Conservation (phyloP, 2,329 filamentous ascomycete genomes). For the Colletotrichum sp. region DNA sequence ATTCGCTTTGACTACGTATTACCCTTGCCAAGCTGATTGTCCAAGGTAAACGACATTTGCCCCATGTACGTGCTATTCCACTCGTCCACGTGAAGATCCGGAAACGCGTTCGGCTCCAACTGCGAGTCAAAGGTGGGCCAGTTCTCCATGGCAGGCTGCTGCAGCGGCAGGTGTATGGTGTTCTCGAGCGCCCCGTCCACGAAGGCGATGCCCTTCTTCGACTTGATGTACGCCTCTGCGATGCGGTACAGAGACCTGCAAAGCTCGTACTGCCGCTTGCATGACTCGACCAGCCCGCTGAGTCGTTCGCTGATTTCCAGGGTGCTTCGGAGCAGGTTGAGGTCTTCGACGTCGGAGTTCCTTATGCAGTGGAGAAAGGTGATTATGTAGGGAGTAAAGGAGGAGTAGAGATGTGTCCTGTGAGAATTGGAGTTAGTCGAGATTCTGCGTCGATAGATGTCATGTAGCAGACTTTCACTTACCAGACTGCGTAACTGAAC, state of each 20-base stretch:
- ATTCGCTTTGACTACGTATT: neutral
- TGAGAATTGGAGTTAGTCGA: neutral
- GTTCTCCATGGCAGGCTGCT: neutral
- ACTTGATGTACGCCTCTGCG: constrained; percentile 6
- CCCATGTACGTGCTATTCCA: neutral
- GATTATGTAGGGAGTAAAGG: constrained; percentile 25
- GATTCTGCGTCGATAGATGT: neutral
- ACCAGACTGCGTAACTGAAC: constrained; percentile 24
- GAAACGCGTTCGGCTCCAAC: neutral
- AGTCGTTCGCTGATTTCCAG: constrained; percentile 5
- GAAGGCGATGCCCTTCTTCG: neutral
- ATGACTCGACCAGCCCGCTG: neutral
- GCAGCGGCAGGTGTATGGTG: neutral
- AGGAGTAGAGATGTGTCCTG: constrained; percentile 25
- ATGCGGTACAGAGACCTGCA: constrained; percentile 3
- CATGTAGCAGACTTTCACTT: neutral
- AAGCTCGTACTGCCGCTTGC: constrained; percentile 1
- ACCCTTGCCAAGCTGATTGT: neutral
- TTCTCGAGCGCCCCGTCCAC: neutral
- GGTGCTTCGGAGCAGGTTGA: neutral
- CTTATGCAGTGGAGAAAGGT: constrained; percentile 23
- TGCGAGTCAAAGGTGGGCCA: neutral
- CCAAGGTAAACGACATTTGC: constrained; percentile 6
- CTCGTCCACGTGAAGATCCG: neutral
- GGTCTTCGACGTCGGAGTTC: constrained; percentile 10